These are phyloP conservation scores for Entomortierella lignicola DNA, from an alignment of 192 early-diverging fungal species.

Conservation along the genomic window DNA sequence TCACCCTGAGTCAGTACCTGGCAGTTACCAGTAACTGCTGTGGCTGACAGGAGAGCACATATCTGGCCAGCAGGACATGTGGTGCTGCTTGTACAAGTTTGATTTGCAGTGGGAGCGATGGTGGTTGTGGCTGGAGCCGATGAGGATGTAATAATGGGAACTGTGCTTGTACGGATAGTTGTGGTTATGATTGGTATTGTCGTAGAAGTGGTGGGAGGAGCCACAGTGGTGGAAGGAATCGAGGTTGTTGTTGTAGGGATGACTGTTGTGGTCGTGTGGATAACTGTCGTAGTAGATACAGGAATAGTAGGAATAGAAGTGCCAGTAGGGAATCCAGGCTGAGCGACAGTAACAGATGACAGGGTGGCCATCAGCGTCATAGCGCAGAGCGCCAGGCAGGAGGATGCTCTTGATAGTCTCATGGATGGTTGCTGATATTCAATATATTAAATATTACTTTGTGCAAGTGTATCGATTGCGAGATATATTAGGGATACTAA, in stretches of 20 bases:
- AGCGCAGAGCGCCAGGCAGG: slow-evolving; percentile 12
- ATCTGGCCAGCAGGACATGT: slow-evolving; percentile 12
- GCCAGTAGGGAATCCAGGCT: neutral
- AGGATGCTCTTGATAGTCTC: neutral
- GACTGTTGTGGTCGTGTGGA: neutral
- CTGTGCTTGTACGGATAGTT: neutral
- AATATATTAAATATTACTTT: neutral
- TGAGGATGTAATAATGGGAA: neutral
- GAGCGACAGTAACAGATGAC: neutral
- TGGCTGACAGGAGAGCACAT: neutral
- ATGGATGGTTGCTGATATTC: neutral
- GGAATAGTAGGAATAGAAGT: neutral
- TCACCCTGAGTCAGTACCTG: neutral
- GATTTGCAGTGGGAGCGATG: neutral
- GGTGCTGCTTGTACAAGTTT: slow-evolving; percentile 3
- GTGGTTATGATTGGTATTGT: neutral
- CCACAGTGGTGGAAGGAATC: neutral
- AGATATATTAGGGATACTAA: neutral
- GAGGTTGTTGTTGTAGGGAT: neutral
- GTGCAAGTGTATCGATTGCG: neutral
- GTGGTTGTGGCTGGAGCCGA: neutral
- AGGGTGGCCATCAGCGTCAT: neutral
- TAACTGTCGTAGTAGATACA: neutral
- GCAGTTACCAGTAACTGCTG: slow-evolving; percentile 11
- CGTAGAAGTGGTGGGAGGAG: neutral